Percentiles rank a stretch among this genome's conserved stretches.
phyloP scores from a whole-genome alignment of 768 basidiomycete species.

The Chlorophyllum brunneum region DNA sequence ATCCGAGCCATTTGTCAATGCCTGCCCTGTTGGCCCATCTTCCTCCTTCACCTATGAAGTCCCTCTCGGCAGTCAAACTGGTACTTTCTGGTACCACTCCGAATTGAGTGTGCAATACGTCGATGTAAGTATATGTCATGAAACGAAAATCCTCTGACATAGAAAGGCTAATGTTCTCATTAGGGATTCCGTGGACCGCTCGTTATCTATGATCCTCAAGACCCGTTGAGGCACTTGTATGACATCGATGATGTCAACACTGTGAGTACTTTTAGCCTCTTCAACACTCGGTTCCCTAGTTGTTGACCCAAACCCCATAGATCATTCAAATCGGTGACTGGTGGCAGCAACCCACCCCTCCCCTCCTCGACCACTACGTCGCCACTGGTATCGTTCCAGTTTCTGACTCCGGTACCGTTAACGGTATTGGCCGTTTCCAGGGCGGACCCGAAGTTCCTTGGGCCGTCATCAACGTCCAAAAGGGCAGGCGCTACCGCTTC shows the following conservation, averaged over 20 bases:
- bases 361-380: conserved; percentile 26
- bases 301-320: conserved; percentile 20
- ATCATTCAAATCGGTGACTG: conserved; percentile 35
- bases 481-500: conserved; percentile 48
- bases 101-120: conserved; percentile 11
- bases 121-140: background rate
- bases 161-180: background rate
- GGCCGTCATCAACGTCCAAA: conserved; percentile 36
- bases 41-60: conserved; percentile 42
- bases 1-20: conserved; percentile 29
- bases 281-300: conserved; percentile 14
- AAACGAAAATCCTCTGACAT: background rate
- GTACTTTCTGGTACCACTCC: conserved; percentile 25
- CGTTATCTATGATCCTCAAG: conserved; percentile 31
- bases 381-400: conserved; percentile 25
- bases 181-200: conserved; percentile 41
- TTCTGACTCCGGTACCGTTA: conserved; percentile 40
- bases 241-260: conserved; percentile 16
- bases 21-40: conserved; percentile 42
- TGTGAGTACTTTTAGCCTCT: conserved; percentile 19
- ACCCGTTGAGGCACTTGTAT: conserved; percentile 19
- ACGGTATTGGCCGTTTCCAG: conserved; percentile 39
- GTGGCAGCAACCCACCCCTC: conserved; percentile 29
- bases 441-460: conserved; percentile 36
- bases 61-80: conserved; percentile 19